Base-by-base conservation (phyloP, 345 rosid genomes). In the Ricinus communis region DNA sequence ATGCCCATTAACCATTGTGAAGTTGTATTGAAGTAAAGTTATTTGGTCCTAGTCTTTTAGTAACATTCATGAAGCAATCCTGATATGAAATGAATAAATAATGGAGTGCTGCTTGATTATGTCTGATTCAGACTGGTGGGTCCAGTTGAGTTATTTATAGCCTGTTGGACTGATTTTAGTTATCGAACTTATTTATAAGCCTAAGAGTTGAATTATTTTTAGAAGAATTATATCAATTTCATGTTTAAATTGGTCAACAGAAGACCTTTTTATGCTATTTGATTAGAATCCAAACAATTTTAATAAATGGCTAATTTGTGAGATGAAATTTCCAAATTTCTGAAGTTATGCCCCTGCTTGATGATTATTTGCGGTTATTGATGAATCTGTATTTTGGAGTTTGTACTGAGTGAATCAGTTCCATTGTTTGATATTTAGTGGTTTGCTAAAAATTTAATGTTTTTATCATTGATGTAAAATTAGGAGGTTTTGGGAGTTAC, bases 401-500 rank as follows among this genome's bases (percentile, higher is more conserved):
- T 58, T 53, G 5, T 46, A 14, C 7, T 3, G 38, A 10, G 0
- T 10, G 22, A 43, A n/a, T 31, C 18, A 33, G 24, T 60, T 60
- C 36, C 49, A 8, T 31, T n/a, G 21, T n/a, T 8, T 31, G 30
- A 60, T 71, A 9, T 8, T 13, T 62, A n/a, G 13, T 36, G 8
- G 19, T 65, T 36, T 45, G 51, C 52, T 25, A 19, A 19, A 61
- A 38, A 62, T 62, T 64, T 62, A n/a, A 41, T 25, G 8, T 45
- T 64, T 64, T 64, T 2, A 49, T 65, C 0, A 8, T 9, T 47
- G 43, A 65, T 49, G 56, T 27, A 18, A 12, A 56, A 27, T 47
- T 27, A 73, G 81, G 81, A 36, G 81, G 81, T 28, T 77, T 77
- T 73, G 81, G 81, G 46, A 77, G 77, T 62, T 77, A 77, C 55